Base-by-base conservation (phyloP, 495 filamentous ascomycete genomes). In the Neurospora intermedia region DNA sequence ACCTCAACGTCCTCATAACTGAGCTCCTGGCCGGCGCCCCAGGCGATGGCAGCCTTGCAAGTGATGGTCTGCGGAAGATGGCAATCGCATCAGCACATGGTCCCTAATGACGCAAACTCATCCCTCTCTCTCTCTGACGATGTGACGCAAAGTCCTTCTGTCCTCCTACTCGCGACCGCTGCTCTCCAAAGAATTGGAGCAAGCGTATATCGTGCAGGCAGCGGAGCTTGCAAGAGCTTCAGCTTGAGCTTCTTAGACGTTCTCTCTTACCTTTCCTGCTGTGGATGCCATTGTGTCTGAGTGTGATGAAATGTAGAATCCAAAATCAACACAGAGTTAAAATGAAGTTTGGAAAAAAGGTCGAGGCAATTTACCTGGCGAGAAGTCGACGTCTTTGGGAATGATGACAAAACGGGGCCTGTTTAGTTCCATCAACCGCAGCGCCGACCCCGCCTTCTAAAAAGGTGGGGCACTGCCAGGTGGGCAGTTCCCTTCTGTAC, bases 1-100 rank as follows among this genome's bases (percentile, higher is more conserved):
- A 99, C 96, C 84, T 99, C 94, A 78, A 99, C 88, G 75, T 94
- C 91, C 84, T 99, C 96, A 73, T 97, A 86, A 76, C 87, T 91
- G 71, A 99, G 87, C 78, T 93, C 91, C 83, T 97, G 91, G 76
- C 91, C 94, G 43, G 96, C 92, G 80, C 92, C 96, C 96, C 96
- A 99, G 79, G 96, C 96, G 72, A 99, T 90, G 72, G 96, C 96
- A 71, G 96, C 94, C 92, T 97, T 87, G 82, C 85, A 87, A 75
- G 82, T 85, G 76, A 87, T 87, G 77, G 83, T 83, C 85, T 86
- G 78, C 54, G 45, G 54, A 15, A 66, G 54, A 66, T 35, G 69
- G n/a, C 41, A 45, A 38, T 35, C 45, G 8, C 35, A 72, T 62
- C 35, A 73, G n/a, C 43, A 59, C 48, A 43, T 35, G 27, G 54